Conservation (phyloP, 2,329 filamentous ascomycete species). For the Aspergillus sp. region DNA sequence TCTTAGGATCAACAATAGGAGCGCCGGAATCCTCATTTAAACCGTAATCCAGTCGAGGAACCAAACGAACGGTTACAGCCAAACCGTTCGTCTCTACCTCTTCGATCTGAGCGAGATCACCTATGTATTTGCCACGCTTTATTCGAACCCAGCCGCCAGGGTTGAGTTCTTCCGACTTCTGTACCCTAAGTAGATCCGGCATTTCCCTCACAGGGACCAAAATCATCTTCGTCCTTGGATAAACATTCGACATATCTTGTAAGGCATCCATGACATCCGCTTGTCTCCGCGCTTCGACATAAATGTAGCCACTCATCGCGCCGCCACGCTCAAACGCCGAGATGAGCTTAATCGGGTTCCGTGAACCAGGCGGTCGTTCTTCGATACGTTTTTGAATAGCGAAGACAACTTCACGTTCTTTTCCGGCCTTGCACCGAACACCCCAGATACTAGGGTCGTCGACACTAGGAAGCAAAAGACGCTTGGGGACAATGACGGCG, state of each 20-base stretch:
- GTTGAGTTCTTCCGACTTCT: conserved; percentile 80
- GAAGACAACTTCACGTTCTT: conserved; percentile 88
- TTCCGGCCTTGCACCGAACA: conserved; percentile 88
- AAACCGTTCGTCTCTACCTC: conserved; percentile 92
- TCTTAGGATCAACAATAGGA: conserved; percentile 63
- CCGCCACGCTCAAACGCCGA: conserved; percentile 88
- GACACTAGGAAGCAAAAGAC: conserved; percentile 84
- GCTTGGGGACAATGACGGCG: conserved; percentile 76
- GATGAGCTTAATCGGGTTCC: conserved; percentile 79
- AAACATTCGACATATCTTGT: conserved; percentile 84
- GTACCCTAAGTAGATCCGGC: conserved; percentile 89
- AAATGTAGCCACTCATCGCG: conserved; percentile 91
- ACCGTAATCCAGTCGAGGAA: conserved; percentile 90
- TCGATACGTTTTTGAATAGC: conserved; percentile 85
- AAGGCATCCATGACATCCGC: conserved; percentile 81
- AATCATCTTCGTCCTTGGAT: conserved; percentile 81
- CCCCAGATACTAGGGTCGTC: conserved; percentile 97
- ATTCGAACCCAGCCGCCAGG: conserved; percentile 92
- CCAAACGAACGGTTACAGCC: conserved; percentile 80
- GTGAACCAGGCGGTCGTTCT: conserved; percentile 69
- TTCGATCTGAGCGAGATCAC: conserved; percentile 87
- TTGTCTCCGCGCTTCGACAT: conserved; percentile 86
- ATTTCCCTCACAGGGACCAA: conserved; percentile 96
- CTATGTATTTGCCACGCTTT: conserved; percentile 75
- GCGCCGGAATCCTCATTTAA: conserved; percentile 72